Evolutionary conservation across 768 basidiomycete species (phyloP).

Genomic region (Russula sp.): DNA sequence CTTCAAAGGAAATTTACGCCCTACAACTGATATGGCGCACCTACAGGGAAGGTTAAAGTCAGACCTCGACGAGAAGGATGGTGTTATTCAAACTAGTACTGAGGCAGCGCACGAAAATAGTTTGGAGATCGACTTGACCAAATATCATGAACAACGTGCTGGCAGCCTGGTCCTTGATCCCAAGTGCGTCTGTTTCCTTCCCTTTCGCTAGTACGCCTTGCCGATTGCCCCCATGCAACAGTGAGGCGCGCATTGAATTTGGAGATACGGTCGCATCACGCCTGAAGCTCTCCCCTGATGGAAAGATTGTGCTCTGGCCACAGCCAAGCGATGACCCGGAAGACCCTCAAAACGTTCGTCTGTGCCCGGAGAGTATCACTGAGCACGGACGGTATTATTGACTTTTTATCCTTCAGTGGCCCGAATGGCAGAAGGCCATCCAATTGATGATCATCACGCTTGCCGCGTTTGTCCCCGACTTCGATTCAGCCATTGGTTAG

Average conservation of each 20-base stretch:
- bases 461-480: constrained; percentile 65
- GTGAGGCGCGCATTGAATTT: constrained; percentile 62
- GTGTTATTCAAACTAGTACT: not conserved
- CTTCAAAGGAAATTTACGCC: not conserved
- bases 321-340: constrained; percentile 59
- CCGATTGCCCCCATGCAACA: constrained; percentile 29
- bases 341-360: constrained; percentile 60
- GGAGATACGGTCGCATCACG: constrained; percentile 52
- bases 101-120: not conserved
- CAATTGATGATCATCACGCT: constrained; percentile 60
- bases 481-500: constrained; percentile 61
- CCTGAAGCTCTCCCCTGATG: constrained; percentile 57
- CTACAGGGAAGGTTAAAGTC: not conserved
- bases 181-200: constrained; percentile 37
- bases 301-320: constrained; percentile 68
- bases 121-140: constrained; percentile 37
- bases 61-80: constrained; percentile 9
- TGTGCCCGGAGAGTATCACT: not conserved
- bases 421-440: constrained; percentile 48
- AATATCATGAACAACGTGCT: constrained; percentile 53
- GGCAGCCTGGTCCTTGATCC: constrained; percentile 64
- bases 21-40: not conserved
- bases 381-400: not conserved
- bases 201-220: not conserved
- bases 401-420: constrained; percentile 45